Conservation (phyloP, 2,329 filamentous ascomycete species). For the Didymella arachidicola region DNA sequence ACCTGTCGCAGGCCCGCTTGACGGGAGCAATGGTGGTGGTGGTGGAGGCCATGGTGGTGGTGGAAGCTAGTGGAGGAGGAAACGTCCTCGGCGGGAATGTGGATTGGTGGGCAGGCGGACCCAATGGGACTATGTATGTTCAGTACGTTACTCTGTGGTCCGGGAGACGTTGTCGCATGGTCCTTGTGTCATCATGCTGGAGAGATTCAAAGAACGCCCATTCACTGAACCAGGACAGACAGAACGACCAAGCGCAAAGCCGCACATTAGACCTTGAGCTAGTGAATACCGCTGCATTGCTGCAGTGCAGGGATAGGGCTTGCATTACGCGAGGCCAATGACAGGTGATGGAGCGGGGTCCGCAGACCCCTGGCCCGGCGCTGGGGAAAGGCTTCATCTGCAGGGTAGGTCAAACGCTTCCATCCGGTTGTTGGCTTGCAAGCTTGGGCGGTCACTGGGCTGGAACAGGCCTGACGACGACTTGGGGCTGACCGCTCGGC, state of each 20-base stretch:
- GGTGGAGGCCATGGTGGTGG: conserved; percentile 40
- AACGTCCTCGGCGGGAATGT: conserved; percentile 37
- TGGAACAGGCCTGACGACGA: conserved; percentile 34
- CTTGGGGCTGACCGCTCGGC: conserved; percentile 31
- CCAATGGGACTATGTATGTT: conserved; percentile 41
- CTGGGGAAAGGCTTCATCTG: conserved; percentile 36
- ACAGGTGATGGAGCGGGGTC: conserved; percentile 29
- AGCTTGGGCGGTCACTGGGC: conserved; percentile 39
- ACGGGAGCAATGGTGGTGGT: conserved; percentile 47
- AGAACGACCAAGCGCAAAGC: conserved; percentile 46
- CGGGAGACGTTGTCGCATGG: conserved; percentile 36
- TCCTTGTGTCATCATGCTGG: conserved; percentile 47
- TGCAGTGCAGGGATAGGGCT: conserved; percentile 35
- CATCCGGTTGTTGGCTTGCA: conserved; percentile 36
- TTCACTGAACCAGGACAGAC: conserved; percentile 43
- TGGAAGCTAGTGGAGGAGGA: conserved; percentile 30
- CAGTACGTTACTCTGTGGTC: conserved; percentile 42
- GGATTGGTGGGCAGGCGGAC: conserved; percentile 35
- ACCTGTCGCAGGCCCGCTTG: conserved; percentile 55
- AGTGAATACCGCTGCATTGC: conserved; percentile 39
- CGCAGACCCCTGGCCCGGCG: conserved; percentile 36
- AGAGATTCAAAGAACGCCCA: conserved; percentile 36
- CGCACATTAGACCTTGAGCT: conserved; percentile 43
- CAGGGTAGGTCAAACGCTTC: conserved; percentile 40
- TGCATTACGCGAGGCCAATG: conserved; percentile 34